These are phyloP conservation scores for Sordariomycetes sp. DNA, from an alignment of 2,329 filamentous ascomycete genomes.

Conservation along the genomic window DNA sequence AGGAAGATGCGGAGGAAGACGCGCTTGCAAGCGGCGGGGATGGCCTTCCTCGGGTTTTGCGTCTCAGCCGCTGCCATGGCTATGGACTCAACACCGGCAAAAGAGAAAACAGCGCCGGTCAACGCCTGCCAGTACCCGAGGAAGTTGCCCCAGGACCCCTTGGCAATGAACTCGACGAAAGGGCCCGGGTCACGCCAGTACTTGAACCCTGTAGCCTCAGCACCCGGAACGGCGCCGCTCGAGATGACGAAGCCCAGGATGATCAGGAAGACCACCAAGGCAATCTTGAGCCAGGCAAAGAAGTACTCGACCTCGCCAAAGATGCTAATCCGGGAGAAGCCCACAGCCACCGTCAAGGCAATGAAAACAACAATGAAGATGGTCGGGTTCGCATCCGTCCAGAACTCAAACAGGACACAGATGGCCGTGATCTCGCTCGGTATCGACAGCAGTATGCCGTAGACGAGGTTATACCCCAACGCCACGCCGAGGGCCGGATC, in stretches of 20 bases:
- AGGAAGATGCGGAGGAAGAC: slow-evolving; percentile 64
- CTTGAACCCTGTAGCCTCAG: slow-evolving; percentile 51
- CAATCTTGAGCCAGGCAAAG: slow-evolving; percentile 46
- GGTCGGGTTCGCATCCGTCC: slow-evolving; percentile 47
- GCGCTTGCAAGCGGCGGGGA: slow-evolving; percentile 65
- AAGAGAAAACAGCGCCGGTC: slow-evolving; percentile 57
- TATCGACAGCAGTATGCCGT: slow-evolving; percentile 44
- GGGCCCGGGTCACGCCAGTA: slow-evolving; percentile 64
- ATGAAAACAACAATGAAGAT: slow-evolving; percentile 42
- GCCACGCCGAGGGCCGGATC: slow-evolving; percentile 51
- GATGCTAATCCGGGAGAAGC: slow-evolving; percentile 47
- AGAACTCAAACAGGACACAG: slow-evolving; percentile 53
- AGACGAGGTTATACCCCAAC: slow-evolving; percentile 44
- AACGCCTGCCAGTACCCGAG: slow-evolving; percentile 50
- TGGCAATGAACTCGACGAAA: slow-evolving; percentile 55
- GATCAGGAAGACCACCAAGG: slow-evolving; percentile 53
- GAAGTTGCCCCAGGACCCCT: slow-evolving; percentile 18
- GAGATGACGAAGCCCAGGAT: slow-evolving; percentile 54
- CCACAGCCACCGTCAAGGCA: slow-evolving; percentile 43
- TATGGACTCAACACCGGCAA: slow-evolving; percentile 55
- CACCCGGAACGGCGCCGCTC: slow-evolving; percentile 50
- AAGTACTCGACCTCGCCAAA: slow-evolving; percentile 50
- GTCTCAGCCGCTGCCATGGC: slow-evolving; percentile 55
- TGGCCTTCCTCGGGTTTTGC: slow-evolving; percentile 49
- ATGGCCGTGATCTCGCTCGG: slow-evolving; percentile 55